phyloP scores from a whole-genome alignment of 2,329 filamentous ascomycete species.

The Pyrenochaeta sp. region DNA sequence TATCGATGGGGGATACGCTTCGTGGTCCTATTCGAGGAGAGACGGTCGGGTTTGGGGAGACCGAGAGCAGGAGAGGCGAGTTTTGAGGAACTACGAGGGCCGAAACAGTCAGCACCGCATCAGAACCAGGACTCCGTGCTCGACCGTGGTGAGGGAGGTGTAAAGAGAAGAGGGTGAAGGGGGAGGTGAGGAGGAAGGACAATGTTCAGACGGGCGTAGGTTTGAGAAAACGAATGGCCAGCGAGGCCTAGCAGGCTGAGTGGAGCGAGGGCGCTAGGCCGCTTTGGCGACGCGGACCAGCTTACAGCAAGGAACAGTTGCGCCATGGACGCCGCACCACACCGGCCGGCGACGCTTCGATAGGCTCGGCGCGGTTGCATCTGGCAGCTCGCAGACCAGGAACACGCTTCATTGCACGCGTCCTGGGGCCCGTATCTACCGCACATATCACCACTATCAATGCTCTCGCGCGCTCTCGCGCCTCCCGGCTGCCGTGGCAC shows the following conservation, averaged over 20 bases:
- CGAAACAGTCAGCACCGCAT: constrained; percentile 47
- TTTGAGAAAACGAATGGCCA: constrained; percentile 47
- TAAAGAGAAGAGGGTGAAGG: constrained; percentile 34
- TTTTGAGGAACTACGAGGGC: constrained; percentile 45
- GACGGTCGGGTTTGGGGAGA: constrained; percentile 41
- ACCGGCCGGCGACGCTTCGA: constrained; percentile 19
- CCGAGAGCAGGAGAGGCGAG: constrained; percentile 47
- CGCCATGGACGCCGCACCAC: constrained; percentile 28
- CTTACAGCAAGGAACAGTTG: constrained; percentile 42
- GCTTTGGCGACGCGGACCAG: constrained; percentile 25
- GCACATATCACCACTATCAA: constrained; percentile 16
- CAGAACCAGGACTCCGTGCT: constrained; percentile 50
- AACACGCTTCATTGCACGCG: constrained; percentile 42
- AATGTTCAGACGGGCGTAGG: constrained; percentile 44
- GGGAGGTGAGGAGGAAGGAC: constrained; percentile 36
- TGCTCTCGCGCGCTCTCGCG: constrained; percentile 17
- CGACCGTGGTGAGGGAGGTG: constrained; percentile 44
- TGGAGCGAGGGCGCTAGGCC: constrained; percentile 30
- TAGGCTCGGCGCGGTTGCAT: constrained; percentile 41
- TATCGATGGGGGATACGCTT: constrained; percentile 41
- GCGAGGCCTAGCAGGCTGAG: constrained; percentile 36
- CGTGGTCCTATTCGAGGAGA: constrained; percentile 43
- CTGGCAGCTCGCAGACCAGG: constrained; percentile 38
- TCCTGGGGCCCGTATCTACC: constrained; percentile 33
- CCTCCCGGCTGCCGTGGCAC: constrained; percentile 11